Percentiles rank a stretch among this genome's conserved stretches.
Evolutionary conservation across 2,329 filamentous ascomycete species (phyloP).

Genomic region (Aspergillus candidus): DNA sequence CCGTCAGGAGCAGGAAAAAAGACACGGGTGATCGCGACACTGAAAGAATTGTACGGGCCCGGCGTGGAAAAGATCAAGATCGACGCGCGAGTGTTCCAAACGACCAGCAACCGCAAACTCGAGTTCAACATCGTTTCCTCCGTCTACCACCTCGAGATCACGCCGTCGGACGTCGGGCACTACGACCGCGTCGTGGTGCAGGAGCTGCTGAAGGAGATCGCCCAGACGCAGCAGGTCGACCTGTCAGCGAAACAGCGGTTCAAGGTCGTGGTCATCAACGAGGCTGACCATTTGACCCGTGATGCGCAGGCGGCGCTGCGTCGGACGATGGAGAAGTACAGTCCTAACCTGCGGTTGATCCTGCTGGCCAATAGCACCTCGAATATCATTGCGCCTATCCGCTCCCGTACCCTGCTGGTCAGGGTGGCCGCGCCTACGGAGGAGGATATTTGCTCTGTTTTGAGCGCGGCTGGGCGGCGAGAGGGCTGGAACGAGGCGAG

Average conservation of each 20-base stretch:
- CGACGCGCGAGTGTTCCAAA: conserved; percentile 93
- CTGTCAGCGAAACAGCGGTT: conserved; percentile 82
- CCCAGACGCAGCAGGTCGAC: conserved; percentile 98
- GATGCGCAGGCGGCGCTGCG: conserved; percentile 93
- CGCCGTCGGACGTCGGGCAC: conserved; percentile 90
- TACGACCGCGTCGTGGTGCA: conserved; percentile 96
- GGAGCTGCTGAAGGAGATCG: conserved; percentile 93
- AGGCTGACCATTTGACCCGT: conserved; percentile 87
- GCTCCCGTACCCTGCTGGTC: conserved; percentile 83
- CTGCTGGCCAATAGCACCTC: conserved; percentile 91
- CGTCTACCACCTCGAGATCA: conserved; percentile 97
- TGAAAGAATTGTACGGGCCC: conserved; percentile 90
- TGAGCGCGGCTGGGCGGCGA: conserved; percentile 64
- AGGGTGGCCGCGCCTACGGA: conserved; percentile 85
- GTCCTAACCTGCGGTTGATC: conserved; percentile 85
- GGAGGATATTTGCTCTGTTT: conserved; percentile 71
- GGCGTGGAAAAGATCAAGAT: conserved; percentile 99
- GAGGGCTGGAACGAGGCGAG: conserved; percentile 76
- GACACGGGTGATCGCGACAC: conserved; percentile 87
- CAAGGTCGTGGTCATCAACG: conserved; percentile 99
- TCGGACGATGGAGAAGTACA: conserved; percentile 99
- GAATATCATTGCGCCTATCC: conserved; percentile 98
- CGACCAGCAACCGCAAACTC: conserved; percentile 89
- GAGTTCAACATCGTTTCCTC: conserved; percentile 99
- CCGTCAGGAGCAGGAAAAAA: conserved; percentile 97